Evolutionary conservation across 2,329 filamentous ascomycete genomes (phyloP), one percentile per base, ranked within the genome.

Genomic region (Penicillium freii): DNA sequence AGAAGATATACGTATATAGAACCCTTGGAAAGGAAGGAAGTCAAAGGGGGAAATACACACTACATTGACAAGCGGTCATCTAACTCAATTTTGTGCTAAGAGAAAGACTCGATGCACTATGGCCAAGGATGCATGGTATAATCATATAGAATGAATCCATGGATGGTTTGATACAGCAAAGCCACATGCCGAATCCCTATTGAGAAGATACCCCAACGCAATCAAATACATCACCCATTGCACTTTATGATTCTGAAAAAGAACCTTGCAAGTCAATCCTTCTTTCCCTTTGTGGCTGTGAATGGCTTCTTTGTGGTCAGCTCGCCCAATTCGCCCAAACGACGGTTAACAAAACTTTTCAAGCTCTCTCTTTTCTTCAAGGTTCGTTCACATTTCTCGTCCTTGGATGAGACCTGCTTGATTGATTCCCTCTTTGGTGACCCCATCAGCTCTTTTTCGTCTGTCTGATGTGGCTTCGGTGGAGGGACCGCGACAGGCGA

Each of bases 331-430:
- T 58, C 52, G 7, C 51, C 19, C 27, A 58, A 51, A 9, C 54
- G 56, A 13, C 61, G 59, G 21, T 42, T 57, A 11, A 66, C 33
- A 46, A 64, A 51, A 40, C 36, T 56, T 7, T 51, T 50, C 19
- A 66, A 45, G n/a, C 56, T 62, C 23, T 59, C 56, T 40, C 49
- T 59, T 54, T 57, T 58, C 11, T 52, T 57, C 33, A 54, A 52
- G 31, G 47, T 59, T 56, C 3, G 61, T 48, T 59, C 58, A 60
- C 61, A 31, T 64, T 58, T 33, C 58, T 68, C 27, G 29, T 60
- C 50, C 54, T 19, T 40, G 7, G 53, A 46, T 5, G 31, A 11
- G 19, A 19, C n/a, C 27, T 34, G 42, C 17, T 43, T 23, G 9
- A 25, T 6, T 17, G 8, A 2, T 15, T 53, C 49, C 3, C 13